Evolutionary conservation across 805 yeast genomes (phyloP).

Genomic region (Candida multigemmis): DNA sequence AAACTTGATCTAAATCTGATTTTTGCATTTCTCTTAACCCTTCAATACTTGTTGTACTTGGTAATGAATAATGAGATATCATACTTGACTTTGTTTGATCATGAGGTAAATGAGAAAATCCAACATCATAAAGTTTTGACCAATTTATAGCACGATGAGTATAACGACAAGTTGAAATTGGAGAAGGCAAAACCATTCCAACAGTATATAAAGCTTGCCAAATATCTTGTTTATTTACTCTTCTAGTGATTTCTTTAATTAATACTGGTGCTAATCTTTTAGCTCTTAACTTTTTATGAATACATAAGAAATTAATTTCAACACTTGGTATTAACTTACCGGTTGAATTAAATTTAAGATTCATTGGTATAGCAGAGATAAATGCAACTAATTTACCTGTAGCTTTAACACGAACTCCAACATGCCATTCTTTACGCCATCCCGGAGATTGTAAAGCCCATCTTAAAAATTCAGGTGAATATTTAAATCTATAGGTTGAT

Average conservation of each 20-base stretch:
- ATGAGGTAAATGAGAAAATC: conserved; percentile 75
- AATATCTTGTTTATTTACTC: conserved; percentile 74
- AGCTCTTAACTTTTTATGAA: conserved; percentile 88
- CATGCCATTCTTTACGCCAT: conserved; percentile 80
- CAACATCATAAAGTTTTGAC: conserved; percentile 83
- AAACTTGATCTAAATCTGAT: conserved; percentile 59
- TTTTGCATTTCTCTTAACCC: conserved; percentile 52
- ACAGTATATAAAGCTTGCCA: conserved; percentile 98
- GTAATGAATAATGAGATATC: conserved; percentile 53
- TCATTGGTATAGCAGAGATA: conserved; percentile 82
- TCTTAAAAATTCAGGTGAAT: conserved; percentile 69
- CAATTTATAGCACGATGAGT: conserved; percentile 92
- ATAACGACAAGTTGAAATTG: conserved; percentile 80
- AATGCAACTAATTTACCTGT: conserved; percentile 81
- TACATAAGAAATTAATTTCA: conserved; percentile 89
- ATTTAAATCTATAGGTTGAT: conserved; percentile 85
- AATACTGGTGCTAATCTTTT: conserved; percentile 91
- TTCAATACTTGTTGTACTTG: conserved; percentile 35
- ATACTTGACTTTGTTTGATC: conserved; percentile 57
- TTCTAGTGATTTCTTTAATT: conserved; percentile 87
- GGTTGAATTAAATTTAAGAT: conserved; percentile 47
- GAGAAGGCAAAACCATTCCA: conserved; percentile 88
- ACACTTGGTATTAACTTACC: conserved; percentile 48
- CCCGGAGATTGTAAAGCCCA: conserved; percentile 97
- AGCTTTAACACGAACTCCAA: conserved; percentile 81